Evolutionary conservation across 2,329 filamentous ascomycete genomes (phyloP), one percentile per base, ranked within the genome.

Genomic region (Fusarium incarnatum): DNA sequence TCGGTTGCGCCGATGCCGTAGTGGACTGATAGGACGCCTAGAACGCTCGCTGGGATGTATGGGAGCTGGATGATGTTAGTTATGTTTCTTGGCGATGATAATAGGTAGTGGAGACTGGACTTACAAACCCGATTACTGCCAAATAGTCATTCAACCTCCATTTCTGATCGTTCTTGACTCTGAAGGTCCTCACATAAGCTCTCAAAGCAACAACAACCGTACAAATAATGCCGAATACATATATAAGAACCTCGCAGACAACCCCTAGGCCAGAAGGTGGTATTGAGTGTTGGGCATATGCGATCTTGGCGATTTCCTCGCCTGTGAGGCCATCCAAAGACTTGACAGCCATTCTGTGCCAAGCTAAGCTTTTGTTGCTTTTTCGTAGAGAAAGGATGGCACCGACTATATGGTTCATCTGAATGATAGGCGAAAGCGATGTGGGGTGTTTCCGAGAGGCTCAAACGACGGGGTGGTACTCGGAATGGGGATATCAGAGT

Each of bases 141-240:
- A 70, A 28, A 10, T 53, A 68, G 20, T 70, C 67, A 12, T 70
- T 66, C 8, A 70, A n/a, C 10, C 53, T 65, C 64, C 65, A 70
- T 25, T 44, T 48, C 9, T 54, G 40, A 16, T 41, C 41, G 0
- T 59, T 46, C 2, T 57, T 42, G 2, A 58, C n/a, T 8, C 30
- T 50, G 28, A 55, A 65, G 4, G 50, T 56, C 9, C 58, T 47
- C 6, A 70, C 46, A 11, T 60, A 68, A 1, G 62, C 40, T 1
- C 67, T 30, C 20, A 54, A 30, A 5, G 4, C 5, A 5, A 30
- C 28, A 1, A 54, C 40, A 3, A 20, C 9, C 0, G 40, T 23
- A 2, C 50, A 54, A 5, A 45, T 23, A 2, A 32, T 20, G 2
- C 8, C 15, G 0, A 54, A 54, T 0, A 32, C 2, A 18, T 54